These are phyloP conservation scores for Alternaria solani DNA, from an alignment of 2,329 filamentous ascomycete species.

Conservation along the genomic window DNA sequence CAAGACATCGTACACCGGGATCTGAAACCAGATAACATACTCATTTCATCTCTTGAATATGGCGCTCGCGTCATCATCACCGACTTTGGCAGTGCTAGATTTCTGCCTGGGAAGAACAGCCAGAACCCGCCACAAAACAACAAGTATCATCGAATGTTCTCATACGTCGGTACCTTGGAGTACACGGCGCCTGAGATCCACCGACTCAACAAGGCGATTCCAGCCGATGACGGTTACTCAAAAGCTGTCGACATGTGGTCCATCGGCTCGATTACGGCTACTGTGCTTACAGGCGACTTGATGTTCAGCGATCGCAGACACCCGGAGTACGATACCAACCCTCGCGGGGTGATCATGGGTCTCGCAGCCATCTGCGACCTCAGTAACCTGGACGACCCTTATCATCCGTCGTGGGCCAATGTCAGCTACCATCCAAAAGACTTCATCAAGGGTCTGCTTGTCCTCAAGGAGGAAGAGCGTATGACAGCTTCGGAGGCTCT, in stretches of 20 bases:
- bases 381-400: constrained; percentile 51
- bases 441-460: constrained; percentile 62
- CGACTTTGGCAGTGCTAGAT: constrained; percentile 67
- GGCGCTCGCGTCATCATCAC: constrained; percentile 65
- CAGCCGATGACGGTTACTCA: constrained; percentile 58
- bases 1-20: constrained; percentile 67
- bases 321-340: constrained; percentile 34
- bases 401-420: constrained; percentile 53
- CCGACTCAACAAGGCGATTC: constrained; percentile 36
- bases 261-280: constrained; percentile 63
- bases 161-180: constrained; percentile 63
- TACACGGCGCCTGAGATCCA: constrained; percentile 64
- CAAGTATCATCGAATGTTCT: constrained; percentile 58
- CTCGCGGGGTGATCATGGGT: constrained; percentile 38
- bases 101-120: constrained; percentile 33
- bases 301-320: constrained; percentile 55
- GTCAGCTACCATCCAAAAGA: constrained; percentile 58
- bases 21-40: constrained; percentile 70
- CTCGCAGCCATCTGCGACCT: constrained; percentile 55
- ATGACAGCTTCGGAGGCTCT: constrained; percentile 64
- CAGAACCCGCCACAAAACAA: not conserved
- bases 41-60: constrained; percentile 63
- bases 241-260: constrained; percentile 70
- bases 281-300: constrained; percentile 60
- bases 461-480: constrained; percentile 59